These are phyloP conservation scores for Podosphaera xanthii DNA, from an alignment of 2,329 filamentous ascomycete species.

Conservation along the genomic window DNA sequence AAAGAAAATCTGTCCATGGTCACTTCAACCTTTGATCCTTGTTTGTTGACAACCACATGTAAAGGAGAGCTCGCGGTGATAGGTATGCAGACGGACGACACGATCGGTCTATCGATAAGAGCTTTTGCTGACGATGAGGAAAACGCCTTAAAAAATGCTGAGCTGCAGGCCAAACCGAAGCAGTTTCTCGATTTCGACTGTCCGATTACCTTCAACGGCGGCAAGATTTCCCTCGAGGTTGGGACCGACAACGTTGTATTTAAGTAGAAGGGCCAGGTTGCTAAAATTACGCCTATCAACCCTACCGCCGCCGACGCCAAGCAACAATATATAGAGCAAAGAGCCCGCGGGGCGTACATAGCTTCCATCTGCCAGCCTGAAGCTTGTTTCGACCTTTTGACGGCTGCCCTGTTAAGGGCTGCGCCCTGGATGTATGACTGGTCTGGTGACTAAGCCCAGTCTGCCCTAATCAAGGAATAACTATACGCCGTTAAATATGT, in stretches of 20 bases:
- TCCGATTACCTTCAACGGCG: neutral
- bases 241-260: neutral
- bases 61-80: neutral
- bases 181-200: too few species aligned
- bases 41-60: neutral
- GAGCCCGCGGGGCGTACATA: neutral
- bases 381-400: too few species aligned
- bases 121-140: neutral
- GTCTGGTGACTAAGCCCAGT: neutral
- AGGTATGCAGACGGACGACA: neutral
- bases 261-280: neutral
- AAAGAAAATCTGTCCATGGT: neutral
- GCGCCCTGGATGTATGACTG: conserved; percentile 1
- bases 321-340: neutral
- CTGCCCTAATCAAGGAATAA: too few species aligned
- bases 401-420: too few species aligned
- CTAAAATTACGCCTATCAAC: neutral
- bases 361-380: neutral
- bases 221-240: neutral
- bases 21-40: conserved; percentile 1
- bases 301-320: neutral
- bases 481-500: too few species aligned
- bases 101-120: neutral
- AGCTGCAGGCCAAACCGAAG: too few species aligned
- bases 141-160: neutral